phyloP scores from a whole-genome alignment of 2,329 filamentous ascomycete species.

The Ramularia endophylla region DNA sequence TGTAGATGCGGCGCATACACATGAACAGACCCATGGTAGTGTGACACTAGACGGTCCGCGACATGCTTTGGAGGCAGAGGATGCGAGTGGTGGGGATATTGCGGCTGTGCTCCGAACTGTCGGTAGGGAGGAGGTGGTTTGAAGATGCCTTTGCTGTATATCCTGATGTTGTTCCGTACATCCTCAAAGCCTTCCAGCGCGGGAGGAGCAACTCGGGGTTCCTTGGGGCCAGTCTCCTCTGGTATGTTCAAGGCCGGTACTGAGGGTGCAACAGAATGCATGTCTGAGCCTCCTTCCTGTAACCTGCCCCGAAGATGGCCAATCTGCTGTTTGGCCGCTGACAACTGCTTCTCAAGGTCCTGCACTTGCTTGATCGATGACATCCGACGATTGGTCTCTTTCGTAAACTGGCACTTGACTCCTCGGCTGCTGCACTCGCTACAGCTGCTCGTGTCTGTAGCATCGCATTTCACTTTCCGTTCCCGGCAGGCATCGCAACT shows the following conservation, averaged over 20 bases:
- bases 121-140: conserved; percentile 68
- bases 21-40: conserved; percentile 73
- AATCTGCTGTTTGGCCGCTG: conserved; percentile 74
- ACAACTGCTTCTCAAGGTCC: conserved; percentile 88
- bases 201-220: conserved; percentile 55
- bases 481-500: conserved; percentile 97
- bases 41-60: conserved; percentile 65
- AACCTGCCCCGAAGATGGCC: conserved; percentile 63
- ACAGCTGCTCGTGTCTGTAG: conserved; percentile 91
- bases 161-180: conserved; percentile 66
- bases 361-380: conserved; percentile 99
- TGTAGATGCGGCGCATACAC: conserved; percentile 79
- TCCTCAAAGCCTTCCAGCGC: conserved; percentile 63
- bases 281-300: conserved; percentile 42
- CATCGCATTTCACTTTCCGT: conserved; percentile 78
- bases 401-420: conserved; percentile 97
- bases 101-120: conserved; percentile 43
- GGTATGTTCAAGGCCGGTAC: conserved; percentile 30
- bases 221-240: conserved; percentile 37
- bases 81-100: conserved; percentile 39
- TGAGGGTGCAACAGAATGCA: conserved; percentile 28
- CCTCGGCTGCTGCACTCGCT: conserved; percentile 96
- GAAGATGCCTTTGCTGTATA: conserved; percentile 71
- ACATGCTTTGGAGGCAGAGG: conserved; percentile 62
- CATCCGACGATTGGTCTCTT: conserved; percentile 97